Conservation (phyloP, 257 asterid species). For the Anisodus acutangulus region DNA sequence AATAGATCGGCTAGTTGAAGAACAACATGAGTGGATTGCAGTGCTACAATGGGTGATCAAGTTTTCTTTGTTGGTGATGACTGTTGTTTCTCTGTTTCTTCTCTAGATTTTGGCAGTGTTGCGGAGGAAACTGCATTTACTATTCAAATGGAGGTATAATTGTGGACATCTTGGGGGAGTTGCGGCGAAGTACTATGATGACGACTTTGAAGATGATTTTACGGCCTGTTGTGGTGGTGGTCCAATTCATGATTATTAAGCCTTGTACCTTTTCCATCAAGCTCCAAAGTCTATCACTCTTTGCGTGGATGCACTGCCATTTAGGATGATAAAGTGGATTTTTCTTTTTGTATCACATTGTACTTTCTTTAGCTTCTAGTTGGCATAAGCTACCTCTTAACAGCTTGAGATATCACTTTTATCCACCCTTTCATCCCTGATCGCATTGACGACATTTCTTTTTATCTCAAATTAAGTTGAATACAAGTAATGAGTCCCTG, state of each 20-base stretch:
- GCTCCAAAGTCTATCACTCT: constrained; percentile 3
- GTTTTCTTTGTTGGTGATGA: too few relatives aligned
- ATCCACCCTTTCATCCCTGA: neutral
- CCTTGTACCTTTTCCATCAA: constrained; percentile 19
- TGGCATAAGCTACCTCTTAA: constrained; percentile 9
- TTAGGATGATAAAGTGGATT: neutral
- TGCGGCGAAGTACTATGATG: too few relatives aligned
- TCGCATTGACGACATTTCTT: neutral
- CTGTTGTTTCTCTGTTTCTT: too few relatives aligned
- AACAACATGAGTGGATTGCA: too few relatives aligned
- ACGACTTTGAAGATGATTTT: too few relatives aligned
- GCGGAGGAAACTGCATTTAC: too few relatives aligned
- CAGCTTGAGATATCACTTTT: neutral
- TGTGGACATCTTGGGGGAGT: too few relatives aligned
- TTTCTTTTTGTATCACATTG: constrained; percentile 4
- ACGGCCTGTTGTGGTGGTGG: too few relatives aligned
- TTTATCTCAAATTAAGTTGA: neutral
- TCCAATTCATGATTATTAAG: neutral
- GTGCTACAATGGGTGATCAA: too few relatives aligned
- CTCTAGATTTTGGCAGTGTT: too few relatives aligned
- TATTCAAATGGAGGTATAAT: too few relatives aligned
- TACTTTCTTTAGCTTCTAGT: constrained; percentile 26
- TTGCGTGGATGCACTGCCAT: neutral
- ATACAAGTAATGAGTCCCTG: neutral
- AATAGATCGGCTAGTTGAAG: too few relatives aligned